phyloP scores from a whole-genome alignment of 148 eudicot species.

The Beta vulgaris region DNA sequence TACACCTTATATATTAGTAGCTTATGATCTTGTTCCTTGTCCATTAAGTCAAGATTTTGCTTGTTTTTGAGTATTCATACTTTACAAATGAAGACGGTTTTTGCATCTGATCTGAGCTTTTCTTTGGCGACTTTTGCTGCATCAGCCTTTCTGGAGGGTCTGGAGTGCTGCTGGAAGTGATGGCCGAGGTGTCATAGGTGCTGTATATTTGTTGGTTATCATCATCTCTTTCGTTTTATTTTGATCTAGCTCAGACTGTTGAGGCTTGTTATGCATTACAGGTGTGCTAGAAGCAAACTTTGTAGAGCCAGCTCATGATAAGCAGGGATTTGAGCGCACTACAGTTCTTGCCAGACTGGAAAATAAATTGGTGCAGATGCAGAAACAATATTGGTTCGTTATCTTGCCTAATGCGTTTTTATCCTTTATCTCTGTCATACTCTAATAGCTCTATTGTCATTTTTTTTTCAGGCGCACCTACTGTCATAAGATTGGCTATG shows the following conservation, averaged over 20 bases:
- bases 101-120: constrained; percentile 9
- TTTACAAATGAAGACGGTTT: neutral
- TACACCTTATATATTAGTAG: neutral
- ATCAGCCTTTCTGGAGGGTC: constrained; percentile 96
- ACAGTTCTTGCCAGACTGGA: constrained; percentile 82
- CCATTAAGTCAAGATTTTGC: neutral
- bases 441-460: neutral
- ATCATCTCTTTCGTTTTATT: neutral
- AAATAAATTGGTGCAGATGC: constrained; percentile 51
- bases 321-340: constrained; percentile 99
- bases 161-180: constrained; percentile 99
- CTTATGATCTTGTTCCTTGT: neutral
- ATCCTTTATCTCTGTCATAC: constrained; percentile 11
- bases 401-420: constrained; percentile 7
- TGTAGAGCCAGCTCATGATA: constrained; percentile 98
- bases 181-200: constrained; percentile 98
- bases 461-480: constrained; percentile 46
- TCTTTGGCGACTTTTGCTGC: constrained; percentile 20
- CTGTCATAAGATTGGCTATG: constrained; percentile 87
- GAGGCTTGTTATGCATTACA: constrained; percentile 31
- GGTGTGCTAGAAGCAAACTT: constrained; percentile 97
- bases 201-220: constrained; percentile 9
- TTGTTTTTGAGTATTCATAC: neutral
- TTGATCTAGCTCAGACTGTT: constrained; percentile 11
- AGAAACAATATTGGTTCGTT: constrained; percentile 77